Conservation (phyloP, 306 rosid species). For the Gastrolobium villosum region DNA sequence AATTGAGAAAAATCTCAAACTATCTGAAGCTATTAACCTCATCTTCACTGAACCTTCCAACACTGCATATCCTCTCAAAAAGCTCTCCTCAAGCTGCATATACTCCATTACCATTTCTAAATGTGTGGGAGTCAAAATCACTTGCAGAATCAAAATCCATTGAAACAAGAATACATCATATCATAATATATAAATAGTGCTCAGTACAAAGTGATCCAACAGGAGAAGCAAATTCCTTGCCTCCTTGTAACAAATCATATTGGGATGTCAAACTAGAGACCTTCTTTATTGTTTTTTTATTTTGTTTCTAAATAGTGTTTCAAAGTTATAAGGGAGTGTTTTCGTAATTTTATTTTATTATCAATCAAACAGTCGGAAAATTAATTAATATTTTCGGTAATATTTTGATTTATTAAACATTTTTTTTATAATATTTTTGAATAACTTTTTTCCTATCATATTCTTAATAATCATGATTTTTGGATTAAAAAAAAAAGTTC, state of each 20-base stretch:
- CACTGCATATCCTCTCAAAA: conserved; percentile 73
- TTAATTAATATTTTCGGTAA: too few relatives aligned
- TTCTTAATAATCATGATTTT: too few relatives aligned
- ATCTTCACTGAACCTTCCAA: conserved; percentile 80
- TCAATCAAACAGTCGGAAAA: too few relatives aligned
- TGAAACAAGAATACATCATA: conserved; percentile 20
- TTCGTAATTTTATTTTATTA: too few relatives aligned
- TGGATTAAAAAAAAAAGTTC: too few relatives aligned
- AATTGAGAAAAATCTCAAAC: not conserved
- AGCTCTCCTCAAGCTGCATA: conserved; percentile 78
- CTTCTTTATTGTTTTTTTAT: too few relatives aligned
- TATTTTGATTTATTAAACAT: too few relatives aligned
- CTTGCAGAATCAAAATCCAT: conserved; percentile 50
- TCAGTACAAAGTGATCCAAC: not conserved
- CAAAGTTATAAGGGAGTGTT: too few relatives aligned
- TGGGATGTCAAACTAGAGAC: conserved; percentile 62
- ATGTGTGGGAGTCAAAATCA: conserved; percentile 77
- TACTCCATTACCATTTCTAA: conserved; percentile 79
- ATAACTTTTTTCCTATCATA: too few relatives aligned
- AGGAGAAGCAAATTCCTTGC: conserved; percentile 40
- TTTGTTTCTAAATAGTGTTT: too few relatives aligned
- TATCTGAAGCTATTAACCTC: conserved; percentile 56
- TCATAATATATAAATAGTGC: not conserved
- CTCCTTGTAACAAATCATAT: conserved; percentile 79
- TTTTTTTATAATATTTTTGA: too few relatives aligned